Evolutionary conservation across 257 asterid species (phyloP), one percentile per base, ranked within the genome.

Genomic region (Ehretia macrophylla): DNA sequence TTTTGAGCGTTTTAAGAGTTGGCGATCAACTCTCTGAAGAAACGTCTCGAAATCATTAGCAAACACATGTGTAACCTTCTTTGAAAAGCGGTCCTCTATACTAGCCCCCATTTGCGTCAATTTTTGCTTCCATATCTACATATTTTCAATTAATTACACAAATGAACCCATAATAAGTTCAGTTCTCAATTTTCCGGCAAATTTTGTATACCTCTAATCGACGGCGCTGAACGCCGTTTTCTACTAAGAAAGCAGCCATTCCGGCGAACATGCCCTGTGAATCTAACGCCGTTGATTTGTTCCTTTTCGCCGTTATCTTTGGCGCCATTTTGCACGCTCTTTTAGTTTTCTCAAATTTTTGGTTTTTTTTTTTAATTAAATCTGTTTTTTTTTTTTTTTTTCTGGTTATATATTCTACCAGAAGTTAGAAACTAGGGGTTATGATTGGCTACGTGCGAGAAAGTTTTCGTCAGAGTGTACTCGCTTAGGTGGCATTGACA

Each of bases 91-190:
- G 5, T 68, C 86, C 75, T 80, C 88, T 12, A 79, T 17, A 55
- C 27, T 75, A 14, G 89, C 94, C 49, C 97, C 97, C 97, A 93
- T 76, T 74, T 93, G 97, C 68, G 62, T 77, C 78, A 93, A 63
- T 66, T 82, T 88, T 46, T 75, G 87, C 85, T 84, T 81, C 99
- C 99, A 92, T 72, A 92, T 88, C 99, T 92, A 47, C 55, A 56
- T 4, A 72, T 27, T 11, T 57, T 16, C 14, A 51, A 13, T 14
- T 0, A 10, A n/a, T 58, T 32, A 17, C 37, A 19, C 17, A 17
- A 16, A 17, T 16, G 39, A 55, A 32, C 20, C 11, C 8, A n/a
- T 5, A 44, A 63, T 3, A 50, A 49, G 5, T 5, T 23, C 11
- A 10, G 0, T n/a, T 10, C 27, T 8, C 44, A 4, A 51, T 11